Conservation (phyloP, 495 filamentous ascomycete species). For the Stereocaulon alpinum region DNA sequence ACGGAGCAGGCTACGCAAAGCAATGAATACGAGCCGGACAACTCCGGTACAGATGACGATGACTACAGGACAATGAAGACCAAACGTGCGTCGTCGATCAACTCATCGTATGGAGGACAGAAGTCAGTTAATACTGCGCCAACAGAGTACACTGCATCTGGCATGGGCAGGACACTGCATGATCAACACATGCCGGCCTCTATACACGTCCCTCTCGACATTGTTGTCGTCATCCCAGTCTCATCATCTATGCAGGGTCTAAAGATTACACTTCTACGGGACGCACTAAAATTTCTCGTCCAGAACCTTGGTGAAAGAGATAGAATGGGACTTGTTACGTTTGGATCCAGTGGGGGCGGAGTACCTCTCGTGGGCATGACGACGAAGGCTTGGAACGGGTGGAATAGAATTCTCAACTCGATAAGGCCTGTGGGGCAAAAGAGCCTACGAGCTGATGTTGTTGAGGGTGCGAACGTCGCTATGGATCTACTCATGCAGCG, state of each 20-base stretch:
- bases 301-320: slow-evolving; percentile 85
- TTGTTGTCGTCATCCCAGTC: slow-evolving; percentile 94
- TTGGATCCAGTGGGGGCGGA: slow-evolving; percentile 88
- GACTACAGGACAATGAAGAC: slow-evolving; percentile 65
- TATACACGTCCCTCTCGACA: slow-evolving; percentile 85
- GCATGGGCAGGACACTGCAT: slow-evolving; percentile 22
- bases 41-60: slow-evolving; percentile 81
- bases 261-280: slow-evolving; percentile 92
- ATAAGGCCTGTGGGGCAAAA: slow-evolving; percentile 94
- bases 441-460: slow-evolving; percentile 90
- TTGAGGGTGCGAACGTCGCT: slow-evolving; percentile 95
- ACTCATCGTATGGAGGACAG: slow-evolving; percentile 75
- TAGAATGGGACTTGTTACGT: slow-evolving; percentile 94
- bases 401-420: slow-evolving; percentile 76
- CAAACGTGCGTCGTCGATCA: slow-evolving; percentile 76
- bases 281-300: slow-evolving; percentile 88
- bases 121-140: slow-evolving; percentile 65
- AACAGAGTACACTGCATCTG: slow-evolving; percentile 68
- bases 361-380: slow-evolving; percentile 98
- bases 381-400: slow-evolving; percentile 84
- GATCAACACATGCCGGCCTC: slow-evolving; percentile 47
- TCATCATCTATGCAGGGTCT: slow-evolving; percentile 98
- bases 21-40: slow-evolving; percentile 67
- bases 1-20: slow-evolving; percentile 46
- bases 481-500: slow-evolving; percentile 99